A percentile compares a stretch with the other conserved stretches of the same genome.
Evolutionary conservation across 129 eudicot species (phyloP).

Genomic region (Artemisia tridentata): DNA sequence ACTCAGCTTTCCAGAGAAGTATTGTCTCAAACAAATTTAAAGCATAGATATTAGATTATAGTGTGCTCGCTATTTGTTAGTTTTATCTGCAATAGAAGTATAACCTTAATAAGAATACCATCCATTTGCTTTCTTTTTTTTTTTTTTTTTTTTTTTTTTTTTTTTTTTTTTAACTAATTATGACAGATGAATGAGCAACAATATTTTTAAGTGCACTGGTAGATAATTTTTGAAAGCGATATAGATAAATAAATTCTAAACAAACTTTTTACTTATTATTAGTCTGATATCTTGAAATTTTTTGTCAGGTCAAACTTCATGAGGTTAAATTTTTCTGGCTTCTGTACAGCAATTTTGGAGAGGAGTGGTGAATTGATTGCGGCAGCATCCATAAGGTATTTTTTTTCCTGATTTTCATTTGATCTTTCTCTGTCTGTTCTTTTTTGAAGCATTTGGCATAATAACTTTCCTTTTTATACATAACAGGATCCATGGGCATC

Average conservation of each 20-base stretch:
- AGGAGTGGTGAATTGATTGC: conserved; percentile 67
- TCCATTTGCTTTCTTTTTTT: neutral
- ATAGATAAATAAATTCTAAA: neutral
- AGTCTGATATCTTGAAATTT: conserved; percentile 4
- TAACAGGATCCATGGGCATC: conserved; percentile 75
- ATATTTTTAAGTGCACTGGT: neutral
- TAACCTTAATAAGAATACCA: neutral
- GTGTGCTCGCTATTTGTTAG: neutral
- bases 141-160: neutral
- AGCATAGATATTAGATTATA: neutral
- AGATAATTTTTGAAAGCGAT: conserved; percentile 15
- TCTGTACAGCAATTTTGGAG: conserved; percentile 68
- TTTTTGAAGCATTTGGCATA: neutral
- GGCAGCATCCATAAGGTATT: conserved; percentile 83
- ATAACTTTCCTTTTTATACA: neutral
- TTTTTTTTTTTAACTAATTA: neutral
- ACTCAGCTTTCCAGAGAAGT: neutral
- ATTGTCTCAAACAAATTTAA: neutral
- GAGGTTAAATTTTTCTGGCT: conserved; percentile 70
- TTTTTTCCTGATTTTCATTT: neutral
- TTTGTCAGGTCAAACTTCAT: conserved; percentile 74
- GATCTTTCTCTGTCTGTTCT: neutral
- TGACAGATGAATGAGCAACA: neutral
- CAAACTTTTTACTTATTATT: neutral
- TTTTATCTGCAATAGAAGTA: neutral